Base-by-base conservation (phyloP, 164 flowering plant genomes). In the Vitis riparia region DNA sequence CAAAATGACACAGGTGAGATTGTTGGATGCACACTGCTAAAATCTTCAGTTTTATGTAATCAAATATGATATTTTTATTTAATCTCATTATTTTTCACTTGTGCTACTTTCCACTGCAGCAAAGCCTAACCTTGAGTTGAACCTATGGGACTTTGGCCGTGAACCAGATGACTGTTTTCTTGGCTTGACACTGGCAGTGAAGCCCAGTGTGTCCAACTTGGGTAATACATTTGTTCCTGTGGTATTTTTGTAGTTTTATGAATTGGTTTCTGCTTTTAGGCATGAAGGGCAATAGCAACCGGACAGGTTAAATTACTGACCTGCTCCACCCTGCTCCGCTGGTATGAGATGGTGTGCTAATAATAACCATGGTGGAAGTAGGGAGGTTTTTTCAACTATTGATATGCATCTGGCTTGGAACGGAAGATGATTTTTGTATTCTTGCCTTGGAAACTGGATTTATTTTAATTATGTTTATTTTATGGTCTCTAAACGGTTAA, bases 121-220 rank as follows among this genome's bases (percentile, higher is more conserved):
- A 59, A 69, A 76, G 74, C 98, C 98, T 67, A 91, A 91, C 81
- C 97, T 91, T 71, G 98, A 93, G 79, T 76, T 93, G 83, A 90
- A 85, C 70, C 81, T 93, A 14, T 89, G 93, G 92, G 87, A 85
- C 78, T 89, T 87, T 67, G 87, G 81, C 59, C 70, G 85, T 64
- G 80, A 87, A 80, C 74, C 80, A 61, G 92, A 93, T 75, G 97
- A 93, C 65, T 86, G 90, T 76, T 91, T 84, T 75, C 97, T 93
- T 72, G 93, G 98, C 68, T 81, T 93, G 83, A 89, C 94, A 48
- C 77, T 93, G 80, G 97, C 90, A 16, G 90, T 93, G 59, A 91
- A 87, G 67, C 92, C 94, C 32, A 88, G 91, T 78, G 81, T 78
- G 74, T 70, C 94, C 37, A 71, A 75, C 68, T 65, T 82, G 68